Evolutionary conservation across 331 rosid genomes (phyloP).

Genomic region (Dryas integrifolia): DNA sequence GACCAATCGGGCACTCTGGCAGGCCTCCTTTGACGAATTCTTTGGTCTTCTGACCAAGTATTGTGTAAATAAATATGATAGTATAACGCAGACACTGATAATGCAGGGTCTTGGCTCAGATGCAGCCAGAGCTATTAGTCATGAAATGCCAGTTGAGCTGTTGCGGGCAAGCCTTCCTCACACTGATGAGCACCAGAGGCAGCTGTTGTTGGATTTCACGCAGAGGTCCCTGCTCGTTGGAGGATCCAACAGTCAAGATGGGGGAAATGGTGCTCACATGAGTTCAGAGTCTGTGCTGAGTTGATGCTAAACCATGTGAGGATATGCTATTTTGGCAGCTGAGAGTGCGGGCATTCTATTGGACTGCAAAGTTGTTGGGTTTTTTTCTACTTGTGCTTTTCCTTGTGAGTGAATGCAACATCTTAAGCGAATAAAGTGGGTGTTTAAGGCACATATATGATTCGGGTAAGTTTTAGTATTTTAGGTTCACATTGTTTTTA

Average conservation of each 20-base stretch:
- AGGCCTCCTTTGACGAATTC: slow-evolving; percentile 84
- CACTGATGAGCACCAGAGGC: slow-evolving; percentile 66
- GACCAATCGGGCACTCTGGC: slow-evolving; percentile 73
- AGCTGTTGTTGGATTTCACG: slow-evolving; percentile 65
- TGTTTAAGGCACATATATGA: slow-evolving; percentile 7
- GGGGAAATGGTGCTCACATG: slow-evolving; percentile 42
- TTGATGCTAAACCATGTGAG: slow-evolving; percentile 29
- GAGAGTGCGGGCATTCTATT: background rate
- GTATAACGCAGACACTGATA: slow-evolving; percentile 60
- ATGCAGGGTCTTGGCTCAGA: slow-evolving; percentile 56
- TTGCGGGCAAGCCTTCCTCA: slow-evolving; percentile 91
- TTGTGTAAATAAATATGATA: slow-evolving; percentile 72
- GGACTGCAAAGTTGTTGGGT: slow-evolving; percentile 7
- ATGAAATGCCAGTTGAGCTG: slow-evolving; percentile 93
- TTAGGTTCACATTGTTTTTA: slow-evolving; percentile 10
- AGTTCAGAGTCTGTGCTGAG: slow-evolving; percentile 68
- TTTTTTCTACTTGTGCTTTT: slow-evolving; percentile 11
- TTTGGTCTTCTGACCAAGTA: slow-evolving; percentile 72
- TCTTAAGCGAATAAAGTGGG: slow-evolving; percentile 23
- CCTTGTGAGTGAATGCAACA: slow-evolving; percentile 18
- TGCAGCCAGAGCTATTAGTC: slow-evolving; percentile 61
- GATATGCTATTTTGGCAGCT: no score
- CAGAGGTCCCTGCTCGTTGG: slow-evolving; percentile 67
- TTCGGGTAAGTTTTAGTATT: slow-evolving; percentile 21
- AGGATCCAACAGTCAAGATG: slow-evolving; percentile 45